Evolutionary conservation across 2,329 filamentous ascomycete species (phyloP).

Genomic region (Ophiocordyceps unilateralis): DNA sequence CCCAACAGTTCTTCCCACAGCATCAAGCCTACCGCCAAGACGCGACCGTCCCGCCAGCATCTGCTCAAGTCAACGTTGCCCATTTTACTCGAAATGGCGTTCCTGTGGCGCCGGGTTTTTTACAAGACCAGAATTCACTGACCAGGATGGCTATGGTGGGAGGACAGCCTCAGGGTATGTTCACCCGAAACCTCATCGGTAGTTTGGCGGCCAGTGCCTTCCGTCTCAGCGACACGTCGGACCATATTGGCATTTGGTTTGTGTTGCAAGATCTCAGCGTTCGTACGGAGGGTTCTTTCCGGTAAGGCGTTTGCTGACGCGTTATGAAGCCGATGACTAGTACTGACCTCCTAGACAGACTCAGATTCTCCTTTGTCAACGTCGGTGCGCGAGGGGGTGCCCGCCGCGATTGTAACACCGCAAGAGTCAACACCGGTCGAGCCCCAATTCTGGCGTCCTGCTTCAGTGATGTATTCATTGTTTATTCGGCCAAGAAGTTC

Average conservation of each 20-base stretch:
- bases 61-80: conserved; percentile 10
- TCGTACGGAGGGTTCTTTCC: conserved; percentile 76
- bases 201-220: conserved; percentile 81
- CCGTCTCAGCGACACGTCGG: conserved; percentile 58
- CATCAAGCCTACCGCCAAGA: conserved; percentile 15
- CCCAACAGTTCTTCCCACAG: conserved; percentile 19
- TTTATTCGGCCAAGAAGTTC: conserved; percentile 96
- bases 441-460: conserved; percentile 70
- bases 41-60: conserved; percentile 7
- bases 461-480: conserved; percentile 80
- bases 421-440: conserved; percentile 50
- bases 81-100: conserved; percentile 11
- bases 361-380: conserved; percentile 66
- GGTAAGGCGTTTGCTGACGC: conserved; percentile 31
- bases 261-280: conserved; percentile 91
- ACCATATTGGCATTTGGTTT: conserved; percentile 88
- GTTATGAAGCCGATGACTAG: neutral
- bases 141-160: conserved; percentile 20
- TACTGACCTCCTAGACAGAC: conserved; percentile 19
- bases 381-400: conserved; percentile 39
- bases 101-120: conserved; percentile 8
- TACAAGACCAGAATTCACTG: conserved; percentile 13
- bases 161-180: conserved; percentile 59
- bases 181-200: conserved; percentile 86
- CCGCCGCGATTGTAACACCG: conserved; percentile 20